A percentile compares a stretch with the other conserved stretches of the same genome.
Conservation (phyloP, 768 basidiomycete species). For the Suillus hirtellus region DNA sequence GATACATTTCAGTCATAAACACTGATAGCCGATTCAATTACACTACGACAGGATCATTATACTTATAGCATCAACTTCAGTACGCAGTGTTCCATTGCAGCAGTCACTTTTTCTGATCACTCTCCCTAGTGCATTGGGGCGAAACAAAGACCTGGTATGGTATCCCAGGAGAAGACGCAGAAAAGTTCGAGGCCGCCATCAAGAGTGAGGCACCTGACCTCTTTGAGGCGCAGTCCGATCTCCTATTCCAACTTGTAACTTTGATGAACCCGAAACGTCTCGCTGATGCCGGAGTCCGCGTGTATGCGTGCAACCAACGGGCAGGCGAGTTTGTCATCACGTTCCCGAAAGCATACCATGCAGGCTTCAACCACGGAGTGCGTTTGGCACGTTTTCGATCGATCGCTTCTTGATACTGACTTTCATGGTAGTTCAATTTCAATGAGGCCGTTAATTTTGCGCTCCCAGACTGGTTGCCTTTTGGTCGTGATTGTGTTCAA, state of each 20-base stretch:
- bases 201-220: conserved; percentile 94
- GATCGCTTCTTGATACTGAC: conserved; percentile 16
- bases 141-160: conserved; percentile 99
- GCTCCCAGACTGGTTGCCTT: conserved; percentile 89
- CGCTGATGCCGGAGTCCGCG: conserved; percentile 84
- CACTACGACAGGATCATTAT: conserved; percentile 79
- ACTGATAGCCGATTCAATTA: conserved; percentile 23
- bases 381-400: conserved; percentile 38
- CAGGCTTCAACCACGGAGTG: conserved; percentile 98
- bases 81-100: conserved; percentile 41
- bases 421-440: conserved; percentile 78
- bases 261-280: conserved; percentile 94
- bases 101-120: conserved; percentile 16
- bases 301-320: conserved; percentile 93
- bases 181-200: conserved; percentile 95
- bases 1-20: conserved; percentile 18
- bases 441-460: conserved; percentile 99
- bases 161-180: conserved; percentile 92
- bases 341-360: conserved; percentile 96
- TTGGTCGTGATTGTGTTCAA: conserved; percentile 84
- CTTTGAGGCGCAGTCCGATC: conserved; percentile 95
- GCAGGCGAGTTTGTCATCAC: conserved; percentile 98
- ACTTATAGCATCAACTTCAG: conserved; percentile 96
- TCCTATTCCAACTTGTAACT: conserved; percentile 96
- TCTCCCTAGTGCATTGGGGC: conserved; percentile 88